Conservation (phyloP, 2,329 filamentous ascomycete genomes). For the Microdochium nivale region DNA sequence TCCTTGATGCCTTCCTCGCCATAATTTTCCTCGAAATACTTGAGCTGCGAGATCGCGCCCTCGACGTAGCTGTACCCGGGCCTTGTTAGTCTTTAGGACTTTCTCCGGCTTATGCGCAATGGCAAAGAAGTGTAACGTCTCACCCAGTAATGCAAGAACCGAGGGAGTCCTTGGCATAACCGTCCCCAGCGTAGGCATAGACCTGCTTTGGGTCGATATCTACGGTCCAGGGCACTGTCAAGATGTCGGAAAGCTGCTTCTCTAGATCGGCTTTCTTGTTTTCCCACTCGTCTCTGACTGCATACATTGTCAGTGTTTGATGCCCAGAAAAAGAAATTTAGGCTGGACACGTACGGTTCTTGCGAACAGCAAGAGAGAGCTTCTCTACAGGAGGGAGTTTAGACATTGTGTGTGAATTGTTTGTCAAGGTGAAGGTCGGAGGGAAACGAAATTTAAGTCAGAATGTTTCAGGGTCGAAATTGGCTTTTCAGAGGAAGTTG, state of each 20-base stretch:
- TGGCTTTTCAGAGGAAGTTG: too few relatives aligned
- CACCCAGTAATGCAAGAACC: slow-evolving; percentile 36
- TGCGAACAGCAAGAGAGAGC: slow-evolving; percentile 40
- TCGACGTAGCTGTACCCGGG: slow-evolving; percentile 30
- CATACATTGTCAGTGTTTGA: slow-evolving; percentile 3
- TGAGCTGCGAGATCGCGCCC: slow-evolving; percentile 29
- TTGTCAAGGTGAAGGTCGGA: slow-evolving; percentile 4
- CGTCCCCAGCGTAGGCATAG: slow-evolving; percentile 35
- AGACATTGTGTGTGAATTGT: slow-evolving; percentile 15
- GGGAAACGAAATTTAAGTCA: not conserved
- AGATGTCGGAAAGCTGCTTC: slow-evolving; percentile 30
- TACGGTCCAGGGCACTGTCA: slow-evolving; percentile 41
- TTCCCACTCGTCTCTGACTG: slow-evolving; percentile 46
- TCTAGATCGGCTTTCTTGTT: slow-evolving; percentile 34
- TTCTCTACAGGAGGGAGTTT: slow-evolving; percentile 38
- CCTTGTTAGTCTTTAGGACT: not conserved
- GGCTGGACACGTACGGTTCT: slow-evolving; percentile 31
- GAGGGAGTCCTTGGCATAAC: slow-evolving; percentile 30
- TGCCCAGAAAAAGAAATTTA: not conserved
- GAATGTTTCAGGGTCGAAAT: not conserved
- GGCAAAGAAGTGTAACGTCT: slow-evolving; percentile 9
- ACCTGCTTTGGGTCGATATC: slow-evolving; percentile 37
- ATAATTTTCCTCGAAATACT: slow-evolving; percentile 25
- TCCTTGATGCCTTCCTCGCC: slow-evolving; percentile 32
- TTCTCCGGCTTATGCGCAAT: not conserved